Percentiles rank a stretch among this genome's conserved stretches.
These are phyloP conservation scores for Hericium coralloides DNA, from an alignment of 768 basidiomycete species.

Conservation along the genomic window DNA sequence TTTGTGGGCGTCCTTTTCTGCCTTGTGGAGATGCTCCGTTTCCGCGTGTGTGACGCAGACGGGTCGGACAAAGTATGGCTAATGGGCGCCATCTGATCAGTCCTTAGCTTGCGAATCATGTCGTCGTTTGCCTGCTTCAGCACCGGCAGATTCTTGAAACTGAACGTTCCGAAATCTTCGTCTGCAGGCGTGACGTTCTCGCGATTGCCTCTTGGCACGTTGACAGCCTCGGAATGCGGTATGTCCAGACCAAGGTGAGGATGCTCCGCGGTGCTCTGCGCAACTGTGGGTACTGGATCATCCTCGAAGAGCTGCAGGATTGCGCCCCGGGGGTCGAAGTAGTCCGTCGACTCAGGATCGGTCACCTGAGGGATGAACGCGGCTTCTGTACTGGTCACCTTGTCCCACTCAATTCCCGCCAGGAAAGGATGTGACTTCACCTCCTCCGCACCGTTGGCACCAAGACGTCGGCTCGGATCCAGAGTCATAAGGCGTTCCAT, in stretches of 20 bases:
- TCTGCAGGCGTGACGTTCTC: conserved; percentile 44
- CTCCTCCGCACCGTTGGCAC: conserved; percentile 81
- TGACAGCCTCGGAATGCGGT: conserved; percentile 15
- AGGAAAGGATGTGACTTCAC: conserved; percentile 92
- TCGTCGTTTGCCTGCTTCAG: conserved; percentile 99
- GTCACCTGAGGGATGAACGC: conserved; percentile 93
- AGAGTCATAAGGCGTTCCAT: conserved; percentile 80
- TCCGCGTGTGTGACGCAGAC: conserved; percentile 45
- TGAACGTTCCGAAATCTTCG: conserved; percentile 96
- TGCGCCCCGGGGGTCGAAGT: conserved; percentile 95
- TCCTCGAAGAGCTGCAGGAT: conserved; percentile 88
- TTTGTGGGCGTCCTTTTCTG: conserved; percentile 69
- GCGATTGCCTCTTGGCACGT: conserved; percentile 18
- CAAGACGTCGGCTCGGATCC: conserved; percentile 74
- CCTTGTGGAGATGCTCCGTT: conserved; percentile 68
- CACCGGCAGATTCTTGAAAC: conserved; percentile 93
- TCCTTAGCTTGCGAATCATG: conserved; percentile 90
- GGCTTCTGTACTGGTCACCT: conserved; percentile 79
- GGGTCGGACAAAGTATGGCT: conserved; percentile 67
- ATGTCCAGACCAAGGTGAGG: conserved; percentile 23
- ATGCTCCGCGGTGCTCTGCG: conserved; percentile 37
- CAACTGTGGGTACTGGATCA: conserved; percentile 59
- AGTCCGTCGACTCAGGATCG: conserved; percentile 98
- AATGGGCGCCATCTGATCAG: conserved; percentile 79
- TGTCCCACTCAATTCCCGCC: conserved; percentile 86